phyloP scores from a whole-genome alignment of 441 rosid species.

The Adansonia rubrostipa region DNA sequence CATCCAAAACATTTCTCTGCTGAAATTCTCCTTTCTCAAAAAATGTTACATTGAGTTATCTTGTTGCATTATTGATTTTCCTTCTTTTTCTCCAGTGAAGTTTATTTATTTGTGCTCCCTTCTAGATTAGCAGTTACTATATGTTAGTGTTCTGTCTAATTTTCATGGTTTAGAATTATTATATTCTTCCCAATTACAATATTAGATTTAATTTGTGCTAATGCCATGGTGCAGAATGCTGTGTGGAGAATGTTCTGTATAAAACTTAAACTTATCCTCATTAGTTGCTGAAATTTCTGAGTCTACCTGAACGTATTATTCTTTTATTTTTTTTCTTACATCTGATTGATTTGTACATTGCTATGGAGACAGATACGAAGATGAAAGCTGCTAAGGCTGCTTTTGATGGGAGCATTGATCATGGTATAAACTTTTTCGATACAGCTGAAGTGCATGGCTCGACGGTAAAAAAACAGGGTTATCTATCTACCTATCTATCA shows the following conservation, averaged over 20 bases:
- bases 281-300: neutral
- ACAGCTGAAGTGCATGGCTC: slow-evolving; percentile 97
- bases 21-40: too few relatives aligned
- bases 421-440: slow-evolving; percentile 81
- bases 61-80: neutral
- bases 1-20: neutral
- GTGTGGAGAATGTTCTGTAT: neutral
- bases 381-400: slow-evolving; percentile 87
- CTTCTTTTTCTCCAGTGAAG: neutral
- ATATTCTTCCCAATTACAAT: neutral
- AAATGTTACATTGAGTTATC: neutral
- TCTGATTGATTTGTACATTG: slow-evolving; percentile 7
- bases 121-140: neutral
- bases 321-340: neutral
- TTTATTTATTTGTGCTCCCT: neutral
- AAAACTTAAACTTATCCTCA: neutral
- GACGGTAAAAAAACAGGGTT: slow-evolving; percentile 39
- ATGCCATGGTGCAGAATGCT: neutral
- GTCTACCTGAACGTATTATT: neutral
- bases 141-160: neutral
- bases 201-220: neutral
- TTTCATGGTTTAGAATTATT: neutral
- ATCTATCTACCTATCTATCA: neutral
- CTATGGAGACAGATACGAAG: slow-evolving; percentile 62
- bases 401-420: slow-evolving; percentile 69